Evolutionary conservation across 768 basidiomycete species (phyloP).

Genomic region (Lyophyllum shimeji): DNA sequence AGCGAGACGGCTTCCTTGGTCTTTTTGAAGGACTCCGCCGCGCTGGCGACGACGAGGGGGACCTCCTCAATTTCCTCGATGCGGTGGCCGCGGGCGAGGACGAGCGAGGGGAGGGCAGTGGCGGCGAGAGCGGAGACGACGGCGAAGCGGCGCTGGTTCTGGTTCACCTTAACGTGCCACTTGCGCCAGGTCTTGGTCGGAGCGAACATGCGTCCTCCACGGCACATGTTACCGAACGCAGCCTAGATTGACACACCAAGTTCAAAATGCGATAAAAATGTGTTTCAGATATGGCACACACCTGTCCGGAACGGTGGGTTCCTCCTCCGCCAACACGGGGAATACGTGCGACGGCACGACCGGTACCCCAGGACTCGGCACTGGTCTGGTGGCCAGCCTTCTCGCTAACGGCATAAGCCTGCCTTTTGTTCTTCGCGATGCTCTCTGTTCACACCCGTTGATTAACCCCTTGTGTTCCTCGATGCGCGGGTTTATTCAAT

Average conservation of each 20-base stretch:
- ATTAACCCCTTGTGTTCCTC: constrained; percentile 8
- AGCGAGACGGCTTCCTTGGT: constrained; percentile 96
- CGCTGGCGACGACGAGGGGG: constrained; percentile 83
- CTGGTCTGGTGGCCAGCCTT: constrained; percentile 99
- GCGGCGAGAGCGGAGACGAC: constrained; percentile 97
- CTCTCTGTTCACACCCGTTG: constrained; percentile 63
- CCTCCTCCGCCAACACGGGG: constrained; percentile 99
- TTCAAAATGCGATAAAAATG: not conserved
- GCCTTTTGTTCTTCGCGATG: constrained; percentile 96
- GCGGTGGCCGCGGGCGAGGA: constrained; percentile 98
- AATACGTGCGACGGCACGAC: constrained; percentile 99
- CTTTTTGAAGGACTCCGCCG: constrained; percentile 87
- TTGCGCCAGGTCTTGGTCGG: constrained; percentile 99
- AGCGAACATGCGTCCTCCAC: constrained; percentile 99
- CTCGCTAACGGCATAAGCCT: constrained; percentile 94
- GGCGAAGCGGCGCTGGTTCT: constrained; percentile 98
- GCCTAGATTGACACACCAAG: constrained; percentile 48
- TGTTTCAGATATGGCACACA: constrained; percentile 29
- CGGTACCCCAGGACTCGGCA: constrained; percentile 99
- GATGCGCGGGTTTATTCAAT: not conserved
- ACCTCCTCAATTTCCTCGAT: constrained; percentile 97
- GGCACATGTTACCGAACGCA: constrained; percentile 99
- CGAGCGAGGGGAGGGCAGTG: constrained; percentile 95
- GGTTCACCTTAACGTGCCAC: constrained; percentile 99
- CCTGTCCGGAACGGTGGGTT: constrained; percentile 97